phyloP scores from a whole-genome alignment of 208 protist species.

The Leishmania mexicana region DNA sequence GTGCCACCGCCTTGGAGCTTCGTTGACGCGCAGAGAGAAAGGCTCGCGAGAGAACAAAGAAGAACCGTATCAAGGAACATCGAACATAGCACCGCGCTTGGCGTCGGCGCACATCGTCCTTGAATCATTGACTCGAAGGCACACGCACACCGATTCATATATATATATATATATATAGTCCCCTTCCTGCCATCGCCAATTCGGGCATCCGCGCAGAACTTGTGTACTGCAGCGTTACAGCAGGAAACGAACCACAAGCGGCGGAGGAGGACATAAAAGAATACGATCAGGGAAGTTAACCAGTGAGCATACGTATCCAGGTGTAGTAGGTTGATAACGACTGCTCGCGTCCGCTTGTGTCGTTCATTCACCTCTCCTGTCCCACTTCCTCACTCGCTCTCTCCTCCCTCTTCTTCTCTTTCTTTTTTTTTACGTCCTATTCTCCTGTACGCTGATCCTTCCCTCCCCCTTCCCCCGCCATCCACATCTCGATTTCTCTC shows the following conservation, averaged over 20 bases:
- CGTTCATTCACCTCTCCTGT: background rate
- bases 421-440: slow-evolving; percentile 1
- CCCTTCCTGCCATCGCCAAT: background rate
- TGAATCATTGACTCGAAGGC: background rate
- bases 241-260: background rate
- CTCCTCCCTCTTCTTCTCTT: background rate
- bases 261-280: background rate
- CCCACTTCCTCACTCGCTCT: background rate
- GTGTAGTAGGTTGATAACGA: background rate
- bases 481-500: background rate
- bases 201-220: background rate
- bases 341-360: background rate
- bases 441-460: background rate
- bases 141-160: background rate
- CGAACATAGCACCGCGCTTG: background rate
- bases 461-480: background rate
- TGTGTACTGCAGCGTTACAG: background rate
- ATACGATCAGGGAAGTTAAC: too few species aligned
- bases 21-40: background rate
- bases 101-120: background rate
- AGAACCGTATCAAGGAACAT: background rate
- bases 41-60: background rate
- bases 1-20: background rate
- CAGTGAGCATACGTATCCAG: background rate
- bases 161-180: background rate